A percentile compares a stretch with the other conserved stretches of the same genome.
These are phyloP conservation scores for Xylaria sp. DNA, from an alignment of 2,329 filamentous ascomycete genomes.

Conservation along the genomic window DNA sequence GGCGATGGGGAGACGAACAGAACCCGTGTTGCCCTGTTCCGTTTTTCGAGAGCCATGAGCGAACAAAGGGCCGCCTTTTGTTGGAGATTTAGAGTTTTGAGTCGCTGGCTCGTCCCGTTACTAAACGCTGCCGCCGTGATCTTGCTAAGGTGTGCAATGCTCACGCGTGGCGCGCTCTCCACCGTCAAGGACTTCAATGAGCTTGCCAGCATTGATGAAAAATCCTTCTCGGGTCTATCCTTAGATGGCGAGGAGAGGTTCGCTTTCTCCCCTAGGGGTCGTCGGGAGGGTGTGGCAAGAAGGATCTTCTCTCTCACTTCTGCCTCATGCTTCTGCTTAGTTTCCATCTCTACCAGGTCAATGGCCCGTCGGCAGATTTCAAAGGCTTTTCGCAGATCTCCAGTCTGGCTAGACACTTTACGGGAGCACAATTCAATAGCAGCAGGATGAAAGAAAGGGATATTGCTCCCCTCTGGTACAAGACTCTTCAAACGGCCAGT, in stretches of 20 bases:
- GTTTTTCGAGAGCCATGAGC: conserved; percentile 85
- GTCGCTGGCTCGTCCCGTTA: conserved; percentile 84
- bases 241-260: conserved; percentile 72
- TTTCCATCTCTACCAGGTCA: conserved; percentile 88
- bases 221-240: conserved; percentile 53
- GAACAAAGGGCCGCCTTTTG: conserved; percentile 96
- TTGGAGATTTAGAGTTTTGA: conserved; percentile 90
- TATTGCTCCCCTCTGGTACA: conserved; percentile 65
- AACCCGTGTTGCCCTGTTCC: conserved; percentile 64
- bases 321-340: conserved; percentile 76
- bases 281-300: conserved; percentile 75
- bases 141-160: conserved; percentile 89
- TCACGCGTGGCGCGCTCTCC: conserved; percentile 86
- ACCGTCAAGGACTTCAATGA: conserved; percentile 73
- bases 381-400: conserved; percentile 93
- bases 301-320: conserved; percentile 65
- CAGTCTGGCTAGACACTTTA: conserved; percentile 93
- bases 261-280: conserved; percentile 80
- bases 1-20: conserved; percentile 60
- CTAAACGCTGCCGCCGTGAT: conserved; percentile 90
- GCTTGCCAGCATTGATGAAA: conserved; percentile 59
- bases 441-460: conserved; percentile 92
- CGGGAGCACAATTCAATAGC: conserved; percentile 94
- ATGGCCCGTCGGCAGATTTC: conserved; percentile 91
- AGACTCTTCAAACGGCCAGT: conserved; percentile 82